phyloP scores from a whole-genome alignment of 2,329 filamentous ascomycete genomes.

The Fusarium tjaetaba region DNA sequence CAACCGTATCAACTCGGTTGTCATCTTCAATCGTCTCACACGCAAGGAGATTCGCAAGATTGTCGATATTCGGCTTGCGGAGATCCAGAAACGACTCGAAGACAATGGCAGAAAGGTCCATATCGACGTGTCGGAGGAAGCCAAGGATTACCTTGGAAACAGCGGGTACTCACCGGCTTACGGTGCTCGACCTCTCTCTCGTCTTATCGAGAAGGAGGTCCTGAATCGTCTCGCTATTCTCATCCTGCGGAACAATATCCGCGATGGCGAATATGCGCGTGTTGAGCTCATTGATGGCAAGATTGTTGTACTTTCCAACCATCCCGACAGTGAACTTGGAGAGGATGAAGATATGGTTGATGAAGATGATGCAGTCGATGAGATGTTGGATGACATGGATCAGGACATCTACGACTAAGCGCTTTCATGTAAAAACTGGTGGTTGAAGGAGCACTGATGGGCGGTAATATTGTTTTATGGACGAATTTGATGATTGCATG shows the following conservation, averaged over 20 bases:
- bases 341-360: conserved; percentile 80
- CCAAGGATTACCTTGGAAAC: conserved; percentile 91
- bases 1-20: conserved; percentile 94
- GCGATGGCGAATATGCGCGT: conserved; percentile 83
- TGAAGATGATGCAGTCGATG: conserved; percentile 77
- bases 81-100: conserved; percentile 91
- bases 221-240: conserved; percentile 92
- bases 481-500: conserved; percentile 32
- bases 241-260: conserved; percentile 85
- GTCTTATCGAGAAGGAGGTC: conserved; percentile 96
- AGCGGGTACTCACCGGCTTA: conserved; percentile 96
- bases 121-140: conserved; percentile 85
- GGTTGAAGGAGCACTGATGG: conserved; percentile 2
- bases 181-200: conserved; percentile 85
- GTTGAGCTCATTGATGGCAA: conserved; percentile 84
- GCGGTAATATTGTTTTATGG: conserved; percentile 1
- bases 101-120: conserved; percentile 85
- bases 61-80: conserved; percentile 85
- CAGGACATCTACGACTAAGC: conserved; percentile 62
- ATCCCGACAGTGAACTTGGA: conserved; percentile 68
- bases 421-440: neutral
- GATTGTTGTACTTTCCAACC: conserved; percentile 85
- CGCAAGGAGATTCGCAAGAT: conserved; percentile 92
- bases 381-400: conserved; percentile 71
- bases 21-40: conserved; percentile 98